Percentiles rank a stretch among this genome's conserved stretches.
Evolutionary conservation across 169 alveolate species (phyloP).

Genomic region (Cryptosporidium viatorum): DNA sequence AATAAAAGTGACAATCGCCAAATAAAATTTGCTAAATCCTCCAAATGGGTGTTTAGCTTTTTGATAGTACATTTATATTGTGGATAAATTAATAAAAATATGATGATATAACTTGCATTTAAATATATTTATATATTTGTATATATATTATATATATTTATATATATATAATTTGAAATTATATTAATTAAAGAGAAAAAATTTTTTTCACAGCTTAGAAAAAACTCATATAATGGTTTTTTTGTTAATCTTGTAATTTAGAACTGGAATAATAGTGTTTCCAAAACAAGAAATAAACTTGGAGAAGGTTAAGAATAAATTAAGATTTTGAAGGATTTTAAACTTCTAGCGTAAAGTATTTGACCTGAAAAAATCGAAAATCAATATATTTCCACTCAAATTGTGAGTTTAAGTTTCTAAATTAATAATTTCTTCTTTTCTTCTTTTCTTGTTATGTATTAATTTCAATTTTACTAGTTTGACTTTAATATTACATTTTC

Average conservation of each 20-base stretch:
- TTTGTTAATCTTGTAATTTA: too few relatives aligned
- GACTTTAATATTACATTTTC: conserved; percentile 9
- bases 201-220: background rate
- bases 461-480: background rate
- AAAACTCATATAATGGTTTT: too few relatives aligned
- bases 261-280: background rate
- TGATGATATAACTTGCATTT: background rate
- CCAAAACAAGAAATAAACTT: background rate
- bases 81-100: too few relatives aligned
- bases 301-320: background rate
- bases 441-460: background rate
- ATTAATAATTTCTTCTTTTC: background rate
- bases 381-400: background rate
- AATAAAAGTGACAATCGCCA: conserved; percentile 20
- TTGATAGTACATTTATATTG: background rate
- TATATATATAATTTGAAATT: background rate
- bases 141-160: background rate
- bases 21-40: conserved; percentile 9
- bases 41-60: conserved; percentile 36
- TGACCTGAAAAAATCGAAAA: background rate
- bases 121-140: background rate
- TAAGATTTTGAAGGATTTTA: too few relatives aligned
- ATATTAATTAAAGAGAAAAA: background rate
- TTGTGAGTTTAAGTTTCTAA: background rate
- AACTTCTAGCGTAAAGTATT: background rate